Evolutionary conservation across 2,329 filamentous ascomycete genomes (phyloP), one percentile per base, ranked within the genome.

Genomic region (Acarospora socialis): DNA sequence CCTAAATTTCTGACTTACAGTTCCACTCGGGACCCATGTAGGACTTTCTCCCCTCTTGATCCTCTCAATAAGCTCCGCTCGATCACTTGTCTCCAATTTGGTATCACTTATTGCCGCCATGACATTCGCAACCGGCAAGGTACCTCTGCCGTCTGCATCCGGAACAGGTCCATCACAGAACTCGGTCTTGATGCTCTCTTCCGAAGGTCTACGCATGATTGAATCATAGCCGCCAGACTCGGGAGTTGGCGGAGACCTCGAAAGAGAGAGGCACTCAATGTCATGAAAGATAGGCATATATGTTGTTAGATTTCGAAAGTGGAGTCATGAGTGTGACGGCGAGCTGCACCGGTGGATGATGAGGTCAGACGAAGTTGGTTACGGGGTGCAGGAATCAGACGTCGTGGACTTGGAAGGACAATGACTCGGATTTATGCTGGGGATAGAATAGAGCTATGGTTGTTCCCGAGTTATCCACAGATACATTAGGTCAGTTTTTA

Each of bases 31-130:
- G 22, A 76, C 62, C 81, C 81, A 90, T 4, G 73, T 71, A 21
- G 81, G 77, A 47, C 73, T 79, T 55, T 84, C 75, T 19, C 73
- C 74, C 52, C 70, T 73, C 59, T 94, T 94, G 43, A 94, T 66
- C 42, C 77, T 70, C 54, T 84, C 72, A 35, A 95, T 94, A 45
- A 93, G 61, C 53, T 86, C 78, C 35, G 73, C 73, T 41, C 86
- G 70, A 51, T 83, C 74, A 37, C 50, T 52, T 10, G 48, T 46
- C 38, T 46, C 46, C 20, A 49, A 28, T 14, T 31, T 46, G 10
- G 47, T 15, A 10, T 5, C 23, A 25, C 12, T 10, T 15, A 15
- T 12, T 7, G 23, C 23, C 5, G 2, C 6, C 6, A 13, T 25
- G 23, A n/a, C 23, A 25, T 15, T 10, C 6, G 12, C 23, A 15